These are phyloP conservation scores for Vaccinium corymbosum DNA, from an alignment of 148 eudicot species.

Conservation along the genomic window DNA sequence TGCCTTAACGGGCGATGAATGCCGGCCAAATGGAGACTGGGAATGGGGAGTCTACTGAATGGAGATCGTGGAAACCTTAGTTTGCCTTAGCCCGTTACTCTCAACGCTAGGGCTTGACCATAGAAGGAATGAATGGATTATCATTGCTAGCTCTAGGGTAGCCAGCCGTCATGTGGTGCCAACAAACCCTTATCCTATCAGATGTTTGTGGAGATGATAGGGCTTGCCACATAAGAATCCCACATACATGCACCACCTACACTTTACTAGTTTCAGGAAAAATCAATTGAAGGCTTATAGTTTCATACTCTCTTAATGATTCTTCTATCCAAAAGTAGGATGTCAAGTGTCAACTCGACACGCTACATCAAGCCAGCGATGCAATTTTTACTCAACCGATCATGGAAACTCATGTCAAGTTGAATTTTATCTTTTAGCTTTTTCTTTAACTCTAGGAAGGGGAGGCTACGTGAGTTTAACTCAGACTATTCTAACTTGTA, in stretches of 20 bases:
- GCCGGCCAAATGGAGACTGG: neutral
- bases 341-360: neutral
- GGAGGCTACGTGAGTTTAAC: neutral
- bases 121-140: neutral
- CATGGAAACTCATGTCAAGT: neutral
- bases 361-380: neutral
- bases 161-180: neutral
- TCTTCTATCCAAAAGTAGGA: neutral
- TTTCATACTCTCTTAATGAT: neutral
- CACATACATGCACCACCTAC: neutral
- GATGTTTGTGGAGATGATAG: neutral
- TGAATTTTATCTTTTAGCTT: neutral
- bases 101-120: neutral
- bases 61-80: neutral
- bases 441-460: neutral
- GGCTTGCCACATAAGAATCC: too few relatives aligned
- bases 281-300: neutral
- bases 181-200: neutral
- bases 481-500: neutral
- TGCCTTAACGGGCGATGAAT: neutral
- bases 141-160: neutral
- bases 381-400: neutral
- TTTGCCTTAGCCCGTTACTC: neutral
- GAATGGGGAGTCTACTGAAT: neutral
- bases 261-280: neutral